phyloP scores from a whole-genome alignment of 2,329 filamentous ascomycete genomes.

The Elsinoe necatrix region DNA sequence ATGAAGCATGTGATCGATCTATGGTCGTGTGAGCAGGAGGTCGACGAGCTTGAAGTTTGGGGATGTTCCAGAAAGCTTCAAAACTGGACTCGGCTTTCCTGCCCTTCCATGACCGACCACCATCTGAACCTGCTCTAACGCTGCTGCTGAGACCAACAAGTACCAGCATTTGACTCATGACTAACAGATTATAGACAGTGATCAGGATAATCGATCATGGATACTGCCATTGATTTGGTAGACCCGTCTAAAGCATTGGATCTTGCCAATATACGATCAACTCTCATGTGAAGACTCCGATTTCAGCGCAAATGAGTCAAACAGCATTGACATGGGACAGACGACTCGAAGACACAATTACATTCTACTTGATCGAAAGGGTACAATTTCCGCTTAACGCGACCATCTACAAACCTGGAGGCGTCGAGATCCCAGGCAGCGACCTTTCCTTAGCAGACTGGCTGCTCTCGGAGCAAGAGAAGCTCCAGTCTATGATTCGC shows the following conservation, averaged over 20 bases:
- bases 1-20: not conserved
- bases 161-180: not conserved
- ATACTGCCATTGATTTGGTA: constrained; percentile 78
- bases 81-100: constrained; percentile 4
- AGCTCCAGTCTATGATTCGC: constrained; percentile 82
- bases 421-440: constrained; percentile 66
- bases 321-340: constrained; percentile 64
- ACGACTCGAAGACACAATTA: constrained; percentile 94
- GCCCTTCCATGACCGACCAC: not conserved
- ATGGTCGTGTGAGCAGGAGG: constrained; percentile 2
- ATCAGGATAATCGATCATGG: constrained; percentile 52
- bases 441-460: constrained; percentile 84
- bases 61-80: constrained; percentile 13
- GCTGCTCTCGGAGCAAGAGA: constrained; percentile 84
- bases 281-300: constrained; percentile 28
- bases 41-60: constrained; percentile 1
- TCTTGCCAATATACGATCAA: constrained; percentile 73
- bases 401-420: constrained; percentile 74
- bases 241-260: constrained; percentile 81
- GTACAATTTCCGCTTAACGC: constrained; percentile 93
- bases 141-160: not conserved
- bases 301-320: not conserved
- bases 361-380: constrained; percentile 91
- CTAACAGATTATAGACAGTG: not conserved
- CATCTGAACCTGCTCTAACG: not conserved